phyloP scores from a whole-genome alignment of 805 yeast species.

The Myxozyma neglecta region DNA sequence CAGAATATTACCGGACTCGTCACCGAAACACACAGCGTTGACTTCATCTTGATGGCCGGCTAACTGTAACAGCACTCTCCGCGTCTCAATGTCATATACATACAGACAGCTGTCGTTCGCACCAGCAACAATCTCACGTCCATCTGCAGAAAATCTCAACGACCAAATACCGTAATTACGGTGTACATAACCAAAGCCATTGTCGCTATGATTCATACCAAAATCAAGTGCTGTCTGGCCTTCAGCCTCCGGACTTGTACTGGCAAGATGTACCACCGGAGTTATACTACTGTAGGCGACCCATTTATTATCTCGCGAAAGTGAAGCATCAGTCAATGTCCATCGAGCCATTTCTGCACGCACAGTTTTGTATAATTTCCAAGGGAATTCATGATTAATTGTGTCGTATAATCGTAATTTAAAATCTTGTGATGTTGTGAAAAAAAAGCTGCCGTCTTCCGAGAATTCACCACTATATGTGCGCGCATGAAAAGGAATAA shows the following conservation, averaged over 20 bases:
- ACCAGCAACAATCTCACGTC: slow-evolving; percentile 35
- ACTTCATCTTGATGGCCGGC: slow-evolving; percentile 35
- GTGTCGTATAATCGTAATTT: slow-evolving; percentile 33
- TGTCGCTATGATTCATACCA: slow-evolving; percentile 3
- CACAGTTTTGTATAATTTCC: slow-evolving; percentile 30
- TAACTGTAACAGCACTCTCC: slow-evolving; percentile 14
- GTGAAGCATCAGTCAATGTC: slow-evolving; percentile 38
- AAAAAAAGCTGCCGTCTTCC: slow-evolving; percentile 36
- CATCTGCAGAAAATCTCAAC: slow-evolving; percentile 33
- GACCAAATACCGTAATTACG: slow-evolving; percentile 32
- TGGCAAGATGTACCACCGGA: slow-evolving; percentile 31
- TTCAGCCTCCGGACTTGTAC: slow-evolving; percentile 28
- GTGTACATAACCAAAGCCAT: neutral
- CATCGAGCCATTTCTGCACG: slow-evolving; percentile 30
- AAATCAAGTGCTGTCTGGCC: slow-evolving; percentile 24
- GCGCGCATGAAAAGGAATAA: slow-evolving; percentile 27
- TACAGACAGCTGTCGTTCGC: slow-evolving; percentile 28
- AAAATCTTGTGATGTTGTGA: slow-evolving; percentile 35
- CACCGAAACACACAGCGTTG: slow-evolving; percentile 37
- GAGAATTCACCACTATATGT: slow-evolving; percentile 38
- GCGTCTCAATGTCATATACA: slow-evolving; percentile 33
- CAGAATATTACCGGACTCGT: slow-evolving; percentile 42
- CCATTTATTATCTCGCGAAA: slow-evolving; percentile 33
- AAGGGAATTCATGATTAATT: slow-evolving; percentile 24
- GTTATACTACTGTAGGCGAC: slow-evolving; percentile 33